Evolutionary conservation across 1,139 yeast species (phyloP).

Genomic region (Candida labiduridarum): DNA sequence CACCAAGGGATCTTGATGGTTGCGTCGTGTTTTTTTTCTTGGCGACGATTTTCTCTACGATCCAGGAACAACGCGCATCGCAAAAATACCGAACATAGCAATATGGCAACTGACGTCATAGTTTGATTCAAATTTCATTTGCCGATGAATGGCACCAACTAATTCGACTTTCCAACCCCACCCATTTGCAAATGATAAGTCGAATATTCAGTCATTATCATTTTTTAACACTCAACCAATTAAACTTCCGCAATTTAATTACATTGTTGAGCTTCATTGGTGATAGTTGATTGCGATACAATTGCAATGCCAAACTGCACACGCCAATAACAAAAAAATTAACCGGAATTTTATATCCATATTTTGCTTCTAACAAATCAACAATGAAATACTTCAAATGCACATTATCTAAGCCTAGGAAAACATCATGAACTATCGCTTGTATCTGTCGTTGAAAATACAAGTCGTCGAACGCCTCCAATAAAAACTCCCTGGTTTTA

Average conservation of each 20-base stretch:
- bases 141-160: no score
- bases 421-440: slow-evolving; percentile 4
- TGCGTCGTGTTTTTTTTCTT: neutral
- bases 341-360: slow-evolving; percentile 7
- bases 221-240: neutral
- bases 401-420: slow-evolving; percentile 5
- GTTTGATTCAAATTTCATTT: neutral
- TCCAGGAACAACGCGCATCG: neutral
- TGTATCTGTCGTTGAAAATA: slow-evolving; percentile 6
- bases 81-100: no score
- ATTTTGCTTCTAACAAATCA: slow-evolving; percentile 7
- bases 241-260: neutral
- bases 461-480: slow-evolving; percentile 7
- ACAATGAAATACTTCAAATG: neutral
- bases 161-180: neutral
- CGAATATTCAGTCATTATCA: neutral
- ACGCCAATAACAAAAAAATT: slow-evolving; percentile 7
- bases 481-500: neutral
- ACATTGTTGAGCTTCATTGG: neutral
- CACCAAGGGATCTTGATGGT: neutral
- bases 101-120: neutral
- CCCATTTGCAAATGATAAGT: neutral
- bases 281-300: neutral
- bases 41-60: neutral
- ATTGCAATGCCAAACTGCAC: slow-evolving; percentile 10